Percentiles rank a stretch among this genome's conserved stretches.
Evolutionary conservation across 129 eudicot genomes (phyloP).

Genomic region (Sambucus nigra): DNA sequence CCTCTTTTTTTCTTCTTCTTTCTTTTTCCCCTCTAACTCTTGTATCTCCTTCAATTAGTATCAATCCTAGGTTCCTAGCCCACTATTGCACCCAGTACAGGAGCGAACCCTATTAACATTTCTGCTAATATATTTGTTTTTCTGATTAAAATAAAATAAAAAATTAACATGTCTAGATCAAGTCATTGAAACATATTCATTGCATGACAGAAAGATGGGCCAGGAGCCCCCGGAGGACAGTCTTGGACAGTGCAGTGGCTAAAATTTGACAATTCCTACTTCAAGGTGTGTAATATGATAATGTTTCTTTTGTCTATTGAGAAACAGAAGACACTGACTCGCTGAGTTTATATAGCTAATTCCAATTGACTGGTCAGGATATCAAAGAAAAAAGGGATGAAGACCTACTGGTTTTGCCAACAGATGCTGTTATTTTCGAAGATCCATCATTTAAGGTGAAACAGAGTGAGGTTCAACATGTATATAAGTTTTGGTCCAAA

Average conservation of each 20-base stretch:
- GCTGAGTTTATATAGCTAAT: neutral
- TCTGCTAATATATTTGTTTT: too few relatives aligned
- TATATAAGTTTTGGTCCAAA: neutral
- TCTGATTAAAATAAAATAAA: too few relatives aligned
- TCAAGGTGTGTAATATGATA: constrained; percentile 60
- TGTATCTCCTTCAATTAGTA: too few relatives aligned
- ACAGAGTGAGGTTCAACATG: neutral
- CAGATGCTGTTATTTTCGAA: constrained; percentile 93
- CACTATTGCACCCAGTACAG: too few relatives aligned
- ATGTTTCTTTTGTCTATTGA: neutral
- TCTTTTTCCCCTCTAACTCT: too few relatives aligned
- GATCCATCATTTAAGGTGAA: constrained; percentile 93
- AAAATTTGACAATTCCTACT: constrained; percentile 94
- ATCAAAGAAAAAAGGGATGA: constrained; percentile 81
- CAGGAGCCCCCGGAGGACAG: constrained; percentile 99
- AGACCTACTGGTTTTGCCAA: constrained; percentile 93
- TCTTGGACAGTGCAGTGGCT: constrained; percentile 98
- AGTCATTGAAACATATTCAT: constrained; percentile 9
- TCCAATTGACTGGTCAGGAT: constrained; percentile 43
- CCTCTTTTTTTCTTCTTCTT: too few relatives aligned
- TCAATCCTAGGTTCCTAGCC: too few relatives aligned
- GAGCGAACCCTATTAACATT: neutral
- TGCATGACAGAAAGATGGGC: constrained; percentile 89
- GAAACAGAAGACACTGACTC: neutral
- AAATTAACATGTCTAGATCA: too few relatives aligned